Conservation (phyloP, 441 rosid species). For the Populus hybrid region DNA sequence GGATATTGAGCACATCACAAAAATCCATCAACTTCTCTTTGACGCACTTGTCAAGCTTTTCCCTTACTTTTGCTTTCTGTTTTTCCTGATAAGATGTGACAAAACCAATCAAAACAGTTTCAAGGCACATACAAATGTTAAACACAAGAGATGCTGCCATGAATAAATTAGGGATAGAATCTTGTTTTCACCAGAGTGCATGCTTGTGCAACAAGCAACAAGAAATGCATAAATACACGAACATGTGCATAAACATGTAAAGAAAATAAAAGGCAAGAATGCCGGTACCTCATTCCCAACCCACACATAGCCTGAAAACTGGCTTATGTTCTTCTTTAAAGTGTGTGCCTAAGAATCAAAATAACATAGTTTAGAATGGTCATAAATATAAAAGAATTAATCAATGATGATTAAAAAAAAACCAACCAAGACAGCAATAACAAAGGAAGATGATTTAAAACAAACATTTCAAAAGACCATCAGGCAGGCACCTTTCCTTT, state of each 20-base stretch:
- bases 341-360: constrained; percentile 49
- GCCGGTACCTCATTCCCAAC: constrained; percentile 65
- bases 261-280: not conserved
- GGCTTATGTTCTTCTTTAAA: constrained; percentile 82
- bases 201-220: not conserved
- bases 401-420: not conserved
- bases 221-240: not conserved
- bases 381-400: constrained; percentile 8
- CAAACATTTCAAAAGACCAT: not conserved
- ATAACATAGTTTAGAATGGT: not conserved
- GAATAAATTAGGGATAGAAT: not conserved
- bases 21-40: constrained; percentile 83
- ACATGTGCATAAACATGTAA: constrained; percentile 1
- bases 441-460: not conserved
- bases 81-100: constrained; percentile 50
- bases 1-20: constrained; percentile 91
- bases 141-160: not conserved
- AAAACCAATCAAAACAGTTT: constrained; percentile 6
- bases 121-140: constrained; percentile 2
- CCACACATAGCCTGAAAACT: constrained; percentile 95
- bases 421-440: not conserved
- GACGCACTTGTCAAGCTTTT: constrained; percentile 87
- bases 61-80: constrained; percentile 69
- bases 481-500: constrained; percentile 71
- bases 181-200: not conserved